Evolutionary conservation across 345 rosid genomes (phyloP).

Genomic region (Acer saccharum): DNA sequence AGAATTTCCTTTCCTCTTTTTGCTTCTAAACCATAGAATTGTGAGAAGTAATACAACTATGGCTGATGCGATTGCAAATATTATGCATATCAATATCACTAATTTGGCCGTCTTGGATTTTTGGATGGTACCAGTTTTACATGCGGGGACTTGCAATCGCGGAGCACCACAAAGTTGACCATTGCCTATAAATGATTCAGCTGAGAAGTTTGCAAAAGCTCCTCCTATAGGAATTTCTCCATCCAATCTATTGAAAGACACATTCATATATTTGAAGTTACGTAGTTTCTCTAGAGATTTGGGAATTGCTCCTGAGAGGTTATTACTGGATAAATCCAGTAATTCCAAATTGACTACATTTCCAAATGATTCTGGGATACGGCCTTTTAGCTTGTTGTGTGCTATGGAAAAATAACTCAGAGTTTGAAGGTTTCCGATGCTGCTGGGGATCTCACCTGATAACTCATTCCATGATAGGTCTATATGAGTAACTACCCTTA

Average conservation of each 20-base stretch:
- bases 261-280: not conserved
- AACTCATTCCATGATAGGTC: constrained; percentile 22
- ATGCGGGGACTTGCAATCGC: not conserved
- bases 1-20: not conserved
- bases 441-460: not conserved
- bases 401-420: not conserved
- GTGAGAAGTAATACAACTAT: not conserved
- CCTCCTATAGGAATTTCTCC: constrained; percentile 24
- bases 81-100: too few relatives aligned
- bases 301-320: constrained; percentile 17
- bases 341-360: not conserved
- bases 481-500: not conserved
- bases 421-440: too few relatives aligned
- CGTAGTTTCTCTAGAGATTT: constrained; percentile 10
- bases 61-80: not conserved
- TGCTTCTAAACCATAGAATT: not conserved
- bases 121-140: not conserved
- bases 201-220: constrained; percentile 13
- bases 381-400: constrained; percentile 14
- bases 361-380: constrained; percentile 12
- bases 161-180: constrained; percentile 15
- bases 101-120: too few relatives aligned
- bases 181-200: constrained; percentile 15
- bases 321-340: constrained; percentile 7
- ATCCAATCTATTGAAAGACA: constrained; percentile 11